phyloP scores from a whole-genome alignment of 176 grass and related monocot genomes.

The Cymbopogon citratus region DNA sequence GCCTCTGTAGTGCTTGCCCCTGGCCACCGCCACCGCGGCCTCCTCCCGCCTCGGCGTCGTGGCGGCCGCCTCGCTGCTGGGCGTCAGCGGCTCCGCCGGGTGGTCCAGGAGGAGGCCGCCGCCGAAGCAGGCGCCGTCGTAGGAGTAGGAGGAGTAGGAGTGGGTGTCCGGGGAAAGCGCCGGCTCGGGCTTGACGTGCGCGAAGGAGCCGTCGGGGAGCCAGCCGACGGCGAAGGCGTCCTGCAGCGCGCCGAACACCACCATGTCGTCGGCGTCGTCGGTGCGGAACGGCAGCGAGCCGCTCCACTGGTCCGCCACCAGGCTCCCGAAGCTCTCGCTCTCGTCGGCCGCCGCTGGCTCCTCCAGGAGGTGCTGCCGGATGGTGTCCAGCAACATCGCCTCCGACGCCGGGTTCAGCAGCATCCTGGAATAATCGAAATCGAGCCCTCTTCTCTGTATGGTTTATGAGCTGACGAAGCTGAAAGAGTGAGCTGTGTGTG shows the following conservation, averaged over 20 bases:
- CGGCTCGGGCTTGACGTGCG: constrained; percentile 40
- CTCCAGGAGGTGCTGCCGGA: constrained; percentile 66
- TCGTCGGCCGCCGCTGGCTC: constrained; percentile 5
- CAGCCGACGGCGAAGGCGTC: constrained; percentile 75
- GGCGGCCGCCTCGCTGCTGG: not conserved
- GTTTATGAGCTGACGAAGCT: constrained; percentile 20
- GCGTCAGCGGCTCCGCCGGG: not conserved
- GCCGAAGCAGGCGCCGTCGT: not conserved
- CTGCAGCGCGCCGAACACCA: constrained; percentile 56
- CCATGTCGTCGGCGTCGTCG: constrained; percentile 96
- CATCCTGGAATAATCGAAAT: not conserved
- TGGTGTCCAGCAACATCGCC: constrained; percentile 40
- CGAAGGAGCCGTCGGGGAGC: constrained; percentile 65
- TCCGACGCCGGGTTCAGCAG: constrained; percentile 32
- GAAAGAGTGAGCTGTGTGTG: not conserved
- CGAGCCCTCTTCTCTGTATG: not conserved
- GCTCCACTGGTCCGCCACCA: constrained; percentile 62
- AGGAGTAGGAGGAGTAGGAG: not conserved
- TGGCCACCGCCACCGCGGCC: constrained; percentile 8
- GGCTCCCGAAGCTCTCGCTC: constrained; percentile 77
- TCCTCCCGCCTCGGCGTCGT: not conserved
- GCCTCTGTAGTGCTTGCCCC: constrained; percentile 72
- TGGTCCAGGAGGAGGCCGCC: not conserved
- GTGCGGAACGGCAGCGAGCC: constrained; percentile 60
- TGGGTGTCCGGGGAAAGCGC: not conserved